Percentiles rank a stretch among this genome's conserved stretches.
Conservation (phyloP, 108 stramenopile genomes). For the Cyclotella choctawhatcheeana region DNA sequence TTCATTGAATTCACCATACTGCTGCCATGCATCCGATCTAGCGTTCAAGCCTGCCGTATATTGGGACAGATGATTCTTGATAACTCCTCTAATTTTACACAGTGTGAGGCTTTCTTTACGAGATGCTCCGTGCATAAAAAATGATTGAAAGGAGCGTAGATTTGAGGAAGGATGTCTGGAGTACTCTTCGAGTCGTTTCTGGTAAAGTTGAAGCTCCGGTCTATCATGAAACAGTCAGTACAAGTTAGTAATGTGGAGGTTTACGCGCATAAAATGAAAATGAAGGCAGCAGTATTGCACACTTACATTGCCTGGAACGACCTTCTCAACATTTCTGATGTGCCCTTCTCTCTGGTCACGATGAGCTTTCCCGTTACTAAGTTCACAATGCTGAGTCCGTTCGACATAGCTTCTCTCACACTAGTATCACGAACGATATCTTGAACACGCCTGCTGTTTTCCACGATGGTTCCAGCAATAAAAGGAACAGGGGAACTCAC, state of each 20-base stretch:
- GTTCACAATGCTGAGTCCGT: slow-evolving; percentile 51
- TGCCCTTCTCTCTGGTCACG: slow-evolving; percentile 48
- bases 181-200: slow-evolving; percentile 38
- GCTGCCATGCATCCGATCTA: slow-evolving; percentile 55
- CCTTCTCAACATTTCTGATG: slow-evolving; percentile 48
- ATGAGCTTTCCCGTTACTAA: slow-evolving; percentile 50
- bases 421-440: slow-evolving; percentile 38
- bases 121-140: slow-evolving; percentile 39
- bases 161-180: slow-evolving; percentile 38
- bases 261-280: too few species aligned
- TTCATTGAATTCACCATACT: slow-evolving; percentile 54
- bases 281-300: not conserved
- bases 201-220: slow-evolving; percentile 44
- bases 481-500: slow-evolving; percentile 61
- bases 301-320: slow-evolving; percentile 51
- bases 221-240: slow-evolving; percentile 3
- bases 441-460: slow-evolving; percentile 35
- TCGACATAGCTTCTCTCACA: slow-evolving; percentile 51
- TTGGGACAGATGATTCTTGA: slow-evolving; percentile 38
- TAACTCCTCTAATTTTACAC: slow-evolving; percentile 41
- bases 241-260: too few species aligned
- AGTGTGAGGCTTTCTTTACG: slow-evolving; percentile 50
- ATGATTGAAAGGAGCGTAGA: slow-evolving; percentile 41
- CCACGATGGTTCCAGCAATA: slow-evolving; percentile 53
- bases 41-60: slow-evolving; percentile 39